Percentiles rank a stretch among this genome's conserved stretches.
These are phyloP conservation scores for Papiliotrema laurentii DNA, from an alignment of 1,284 basidiomycete species.

Conservation along the genomic window DNA sequence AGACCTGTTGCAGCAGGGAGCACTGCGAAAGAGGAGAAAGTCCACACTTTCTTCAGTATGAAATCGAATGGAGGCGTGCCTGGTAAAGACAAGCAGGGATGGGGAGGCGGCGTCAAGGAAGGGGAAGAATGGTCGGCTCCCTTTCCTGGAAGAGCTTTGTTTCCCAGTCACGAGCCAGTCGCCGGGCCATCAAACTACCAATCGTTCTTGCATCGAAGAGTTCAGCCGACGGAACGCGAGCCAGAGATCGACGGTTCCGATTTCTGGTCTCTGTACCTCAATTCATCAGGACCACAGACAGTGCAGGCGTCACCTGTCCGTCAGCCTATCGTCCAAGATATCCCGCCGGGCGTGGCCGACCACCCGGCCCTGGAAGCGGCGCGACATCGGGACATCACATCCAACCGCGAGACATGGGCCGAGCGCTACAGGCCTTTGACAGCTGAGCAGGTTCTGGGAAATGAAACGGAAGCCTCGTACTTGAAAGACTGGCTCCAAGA, in stretches of 20 bases:
- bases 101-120: conserved; percentile 29
- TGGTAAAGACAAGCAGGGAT: conserved; percentile 28
- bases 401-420: conserved; percentile 59
- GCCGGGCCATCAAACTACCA: background rate
- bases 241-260: background rate
- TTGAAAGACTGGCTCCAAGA: conserved; percentile 79
- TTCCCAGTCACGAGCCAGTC: conserved; percentile 5
- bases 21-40: conserved; percentile 5
- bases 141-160: conserved; percentile 24
- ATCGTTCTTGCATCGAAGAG: background rate
- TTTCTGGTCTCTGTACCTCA: background rate
- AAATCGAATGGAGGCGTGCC: conserved; percentile 4
- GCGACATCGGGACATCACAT: background rate
- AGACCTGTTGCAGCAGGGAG: too few species aligned
- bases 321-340: background rate
- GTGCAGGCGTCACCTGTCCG: background rate
- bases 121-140: conserved; percentile 29
- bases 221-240: background rate
- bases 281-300: background rate
- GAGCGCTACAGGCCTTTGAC: conserved; percentile 70
- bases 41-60: conserved; percentile 32
- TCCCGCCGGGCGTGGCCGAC: conserved; percentile 10
- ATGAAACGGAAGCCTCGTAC: conserved; percentile 67
- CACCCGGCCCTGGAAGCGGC: conserved; percentile 28
- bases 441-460: conserved; percentile 75